phyloP scores from a whole-genome alignment of 2,329 filamentous ascomycete species.

The Juglanconis oblonga region DNA sequence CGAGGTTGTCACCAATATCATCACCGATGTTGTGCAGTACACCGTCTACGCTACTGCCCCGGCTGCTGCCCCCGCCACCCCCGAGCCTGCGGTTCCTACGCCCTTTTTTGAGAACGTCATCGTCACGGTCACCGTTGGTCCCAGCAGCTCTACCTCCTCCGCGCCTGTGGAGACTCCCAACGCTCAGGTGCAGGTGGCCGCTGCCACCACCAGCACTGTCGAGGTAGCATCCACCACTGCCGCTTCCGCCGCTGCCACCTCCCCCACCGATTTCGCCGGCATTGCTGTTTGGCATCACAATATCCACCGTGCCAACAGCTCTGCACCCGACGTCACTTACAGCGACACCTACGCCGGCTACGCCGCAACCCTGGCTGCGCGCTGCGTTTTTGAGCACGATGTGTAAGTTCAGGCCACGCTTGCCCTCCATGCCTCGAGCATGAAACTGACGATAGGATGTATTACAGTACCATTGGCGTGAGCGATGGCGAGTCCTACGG shows the following conservation, averaged over 20 bases:
- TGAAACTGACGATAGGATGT: background rate
- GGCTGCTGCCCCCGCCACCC: constrained; percentile 12
- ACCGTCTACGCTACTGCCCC: constrained; percentile 36
- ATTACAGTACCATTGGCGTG: constrained; percentile 47
- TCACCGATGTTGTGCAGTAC: constrained; percentile 39
- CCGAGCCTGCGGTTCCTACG: constrained; percentile 8
- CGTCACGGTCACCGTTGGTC: constrained; percentile 12
- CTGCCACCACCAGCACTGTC: constrained; percentile 11
- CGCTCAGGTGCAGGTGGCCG: constrained; percentile 9
- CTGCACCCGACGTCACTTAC: constrained; percentile 64
- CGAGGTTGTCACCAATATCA: constrained; percentile 25
- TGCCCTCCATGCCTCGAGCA: background rate
- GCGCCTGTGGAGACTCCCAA: constrained; percentile 19
- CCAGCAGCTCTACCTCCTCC: constrained; percentile 12
- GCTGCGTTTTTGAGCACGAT: constrained; percentile 73
- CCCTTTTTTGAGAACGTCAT: background rate
- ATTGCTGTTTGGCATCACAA: constrained; percentile 74
- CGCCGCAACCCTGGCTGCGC: constrained; percentile 61
- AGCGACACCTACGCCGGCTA: constrained; percentile 59
- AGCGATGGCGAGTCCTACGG: constrained; percentile 61
- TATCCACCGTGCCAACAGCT: constrained; percentile 80
- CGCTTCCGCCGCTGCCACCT: constrained; percentile 16
- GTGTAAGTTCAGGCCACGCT: constrained; percentile 54
- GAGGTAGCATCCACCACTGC: constrained; percentile 6
- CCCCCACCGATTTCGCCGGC: constrained; percentile 28